Conservation (phyloP, 176 grass and related monocot genomes). For the Oryza glaberrima region DNA sequence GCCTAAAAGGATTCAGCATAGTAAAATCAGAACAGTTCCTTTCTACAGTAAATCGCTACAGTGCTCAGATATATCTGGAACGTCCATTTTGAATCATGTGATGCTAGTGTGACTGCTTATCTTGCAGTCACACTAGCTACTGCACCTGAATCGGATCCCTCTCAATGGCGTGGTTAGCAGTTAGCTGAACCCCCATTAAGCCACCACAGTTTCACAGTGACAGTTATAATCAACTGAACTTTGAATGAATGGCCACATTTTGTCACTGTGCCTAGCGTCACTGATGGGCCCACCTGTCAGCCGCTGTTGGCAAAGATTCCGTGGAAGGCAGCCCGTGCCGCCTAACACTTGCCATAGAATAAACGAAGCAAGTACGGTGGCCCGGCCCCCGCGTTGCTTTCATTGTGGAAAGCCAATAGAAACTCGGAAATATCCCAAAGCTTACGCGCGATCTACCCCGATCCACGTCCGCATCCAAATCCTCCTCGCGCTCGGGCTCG, state of each 20-base stretch:
- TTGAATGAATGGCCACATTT: neutral
- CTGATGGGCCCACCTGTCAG: neutral
- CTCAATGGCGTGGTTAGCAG: neutral
- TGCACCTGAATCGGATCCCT: too few species aligned
- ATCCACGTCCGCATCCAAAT: slow-evolving; percentile 32
- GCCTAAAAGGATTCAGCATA: too few species aligned
- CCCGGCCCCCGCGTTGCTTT: slow-evolving; percentile 16
- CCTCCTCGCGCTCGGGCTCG: neutral
- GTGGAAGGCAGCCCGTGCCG: neutral
- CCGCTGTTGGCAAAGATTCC: neutral
- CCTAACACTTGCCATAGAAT: neutral
- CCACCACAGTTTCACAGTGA: neutral
- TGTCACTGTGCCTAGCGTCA: neutral
- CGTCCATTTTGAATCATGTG: too few species aligned
- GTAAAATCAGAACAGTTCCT: too few species aligned
- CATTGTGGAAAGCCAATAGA: slow-evolving; percentile 8
- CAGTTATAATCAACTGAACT: neutral
- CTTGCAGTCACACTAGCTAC: too few species aligned
- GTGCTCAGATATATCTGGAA: too few species aligned
- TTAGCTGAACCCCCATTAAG: slow-evolving; percentile 5
- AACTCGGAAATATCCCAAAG: slow-evolving; percentile 36
- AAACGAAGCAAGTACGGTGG: slow-evolving; percentile 11
- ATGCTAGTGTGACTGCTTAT: too few species aligned
- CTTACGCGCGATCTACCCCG: neutral
- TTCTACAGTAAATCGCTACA: too few species aligned